phyloP scores from a whole-genome alignment of 257 asterid species.

The Petunia axillaris region DNA sequence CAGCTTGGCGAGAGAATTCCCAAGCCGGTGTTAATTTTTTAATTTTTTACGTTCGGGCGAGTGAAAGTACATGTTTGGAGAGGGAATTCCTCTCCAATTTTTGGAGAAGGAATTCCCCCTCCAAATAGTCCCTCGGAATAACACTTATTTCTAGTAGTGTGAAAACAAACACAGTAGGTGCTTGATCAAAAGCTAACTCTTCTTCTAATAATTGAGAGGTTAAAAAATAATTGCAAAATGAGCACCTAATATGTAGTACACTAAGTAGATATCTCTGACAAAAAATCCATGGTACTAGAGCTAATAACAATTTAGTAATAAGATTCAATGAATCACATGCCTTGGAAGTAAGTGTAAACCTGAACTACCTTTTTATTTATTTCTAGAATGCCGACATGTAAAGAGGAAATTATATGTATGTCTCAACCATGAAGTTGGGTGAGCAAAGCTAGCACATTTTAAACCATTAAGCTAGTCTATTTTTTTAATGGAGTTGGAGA shows the following conservation, averaged over 20 bases:
- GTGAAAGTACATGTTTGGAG: too few relatives aligned
- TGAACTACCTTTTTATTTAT: background rate
- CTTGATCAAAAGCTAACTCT: background rate
- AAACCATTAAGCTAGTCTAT: background rate
- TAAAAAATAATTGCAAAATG: background rate
- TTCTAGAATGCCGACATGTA: background rate
- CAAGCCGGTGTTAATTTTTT: too few relatives aligned
- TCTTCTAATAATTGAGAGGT: background rate
- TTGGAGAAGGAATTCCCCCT: too few relatives aligned
- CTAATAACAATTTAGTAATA: background rate
- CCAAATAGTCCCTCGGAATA: too few relatives aligned
- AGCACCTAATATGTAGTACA: background rate
- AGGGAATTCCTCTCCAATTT: too few relatives aligned
- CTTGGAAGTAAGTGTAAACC: constrained; percentile 6
- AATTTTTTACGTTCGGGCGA: too few relatives aligned
- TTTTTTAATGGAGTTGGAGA: constrained; percentile 19
- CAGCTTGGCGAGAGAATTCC: too few relatives aligned
- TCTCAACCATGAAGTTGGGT: constrained; percentile 1
- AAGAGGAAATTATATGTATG: background rate
- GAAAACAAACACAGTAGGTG: background rate
- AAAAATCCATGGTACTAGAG: background rate
- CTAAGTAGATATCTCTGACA: background rate
- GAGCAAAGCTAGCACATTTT: background rate
- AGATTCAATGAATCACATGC: background rate
- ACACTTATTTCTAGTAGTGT: too few relatives aligned